phyloP scores from a whole-genome alignment of 768 basidiomycete genomes.

The Rhodosporidiobolus odoratus region DNA sequence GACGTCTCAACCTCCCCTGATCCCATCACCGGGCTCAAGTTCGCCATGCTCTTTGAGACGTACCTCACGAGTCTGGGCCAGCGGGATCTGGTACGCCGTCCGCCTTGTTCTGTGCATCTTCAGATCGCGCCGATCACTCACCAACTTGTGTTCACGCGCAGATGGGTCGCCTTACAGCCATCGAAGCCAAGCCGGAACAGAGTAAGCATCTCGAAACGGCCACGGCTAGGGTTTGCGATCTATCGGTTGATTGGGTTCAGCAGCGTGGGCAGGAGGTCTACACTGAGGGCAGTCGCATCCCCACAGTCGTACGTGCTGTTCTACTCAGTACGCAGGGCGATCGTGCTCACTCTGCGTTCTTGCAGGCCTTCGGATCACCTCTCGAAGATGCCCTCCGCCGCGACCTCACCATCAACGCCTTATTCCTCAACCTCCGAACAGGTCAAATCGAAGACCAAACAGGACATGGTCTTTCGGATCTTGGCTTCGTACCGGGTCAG shows the following conservation, averaged over 20 bases:
- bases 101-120: not conserved
- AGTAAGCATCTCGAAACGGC: conserved; percentile 98
- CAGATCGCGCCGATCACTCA: not conserved
- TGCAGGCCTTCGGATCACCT: conserved; percentile 86
- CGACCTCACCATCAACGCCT: conserved; percentile 89
- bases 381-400: conserved; percentile 81
- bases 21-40: conserved; percentile 79
- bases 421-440: conserved; percentile 93
- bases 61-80: conserved; percentile 59
- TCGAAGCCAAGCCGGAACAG: conserved; percentile 91
- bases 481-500: conserved; percentile 57
- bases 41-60: conserved; percentile 69
- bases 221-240: conserved; percentile 67
- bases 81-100: conserved; percentile 44
- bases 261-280: conserved; percentile 81
- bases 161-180: conserved; percentile 63
- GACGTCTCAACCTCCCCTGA: conserved; percentile 72
- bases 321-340: too few species aligned
- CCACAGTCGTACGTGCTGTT: conserved; percentile 64
- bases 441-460: conserved; percentile 80
- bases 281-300: conserved; percentile 78
- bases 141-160: not conserved
- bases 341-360: too few species aligned
- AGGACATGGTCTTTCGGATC: conserved; percentile 75
- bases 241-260: conserved; percentile 90